A percentile compares a stretch with the other conserved stretches of the same genome.
Evolutionary conservation across 1,284 basidiomycete species (phyloP).

Genomic region (Lentinus polychrous): DNA sequence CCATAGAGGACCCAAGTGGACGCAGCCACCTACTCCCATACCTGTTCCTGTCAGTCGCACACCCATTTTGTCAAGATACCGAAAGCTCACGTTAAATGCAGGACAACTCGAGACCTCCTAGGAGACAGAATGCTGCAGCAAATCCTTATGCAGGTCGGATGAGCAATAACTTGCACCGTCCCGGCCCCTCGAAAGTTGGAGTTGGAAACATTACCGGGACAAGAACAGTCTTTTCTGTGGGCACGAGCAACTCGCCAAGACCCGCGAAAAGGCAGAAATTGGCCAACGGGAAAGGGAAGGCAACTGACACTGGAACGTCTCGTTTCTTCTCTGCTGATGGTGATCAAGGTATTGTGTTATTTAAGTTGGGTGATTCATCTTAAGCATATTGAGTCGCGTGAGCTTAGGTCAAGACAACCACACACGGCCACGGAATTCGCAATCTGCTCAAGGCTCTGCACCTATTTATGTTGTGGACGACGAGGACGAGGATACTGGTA

Average conservation of each 20-base stretch:
- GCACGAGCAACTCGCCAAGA: not conserved
- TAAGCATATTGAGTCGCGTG: too few relatives aligned
- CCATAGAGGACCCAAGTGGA: not conserved
- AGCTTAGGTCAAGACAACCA: too few relatives aligned
- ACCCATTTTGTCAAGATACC: not conserved
- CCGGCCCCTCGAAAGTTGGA: too few relatives aligned
- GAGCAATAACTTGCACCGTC: not conserved
- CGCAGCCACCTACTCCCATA: not conserved
- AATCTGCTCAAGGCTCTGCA: too few relatives aligned
- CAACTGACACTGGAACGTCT: not conserved
- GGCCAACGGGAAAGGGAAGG: not conserved
- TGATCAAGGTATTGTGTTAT: too few relatives aligned
- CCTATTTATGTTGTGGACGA: too few relatives aligned
- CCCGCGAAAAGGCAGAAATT: not conserved
- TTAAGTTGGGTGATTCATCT: too few relatives aligned
- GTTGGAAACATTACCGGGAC: not conserved
- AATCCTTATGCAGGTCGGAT: not conserved
- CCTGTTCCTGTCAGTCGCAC: not conserved
- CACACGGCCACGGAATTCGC: too few relatives aligned
- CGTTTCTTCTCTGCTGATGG: too few relatives aligned
- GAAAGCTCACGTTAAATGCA: not conserved
- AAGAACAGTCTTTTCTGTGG: not conserved
- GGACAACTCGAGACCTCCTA: not conserved
- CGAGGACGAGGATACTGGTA: too few relatives aligned
- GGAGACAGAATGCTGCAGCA: not conserved